Conservation (phyloP, 805 yeast genomes). For the Pichia californica region DNA sequence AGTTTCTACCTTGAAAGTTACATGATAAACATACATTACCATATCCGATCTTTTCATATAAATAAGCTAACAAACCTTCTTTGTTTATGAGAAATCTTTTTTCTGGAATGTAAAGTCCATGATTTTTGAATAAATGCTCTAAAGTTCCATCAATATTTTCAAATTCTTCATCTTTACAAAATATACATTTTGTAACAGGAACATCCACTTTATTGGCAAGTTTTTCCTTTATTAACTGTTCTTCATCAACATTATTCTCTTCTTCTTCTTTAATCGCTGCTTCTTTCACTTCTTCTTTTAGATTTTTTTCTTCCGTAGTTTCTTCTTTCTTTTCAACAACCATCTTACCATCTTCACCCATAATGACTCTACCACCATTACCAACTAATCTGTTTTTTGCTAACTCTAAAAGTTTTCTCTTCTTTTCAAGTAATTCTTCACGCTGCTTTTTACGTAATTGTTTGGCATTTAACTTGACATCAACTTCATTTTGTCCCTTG, state of each 20-base stretch:
- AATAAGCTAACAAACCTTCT: slow-evolving; percentile 64
- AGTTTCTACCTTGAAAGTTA: slow-evolving; percentile 70
- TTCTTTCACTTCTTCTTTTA: slow-evolving; percentile 16
- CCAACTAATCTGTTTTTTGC: slow-evolving; percentile 38
- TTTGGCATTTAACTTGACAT: slow-evolving; percentile 23
- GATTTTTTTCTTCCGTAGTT: slow-evolving; percentile 15
- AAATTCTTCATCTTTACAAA: slow-evolving; percentile 34
- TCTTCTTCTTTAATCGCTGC: slow-evolving; percentile 15
- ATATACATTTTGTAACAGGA: slow-evolving; percentile 44
- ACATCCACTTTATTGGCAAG: slow-evolving; percentile 40
- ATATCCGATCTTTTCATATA: slow-evolving; percentile 74
- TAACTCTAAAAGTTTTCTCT: slow-evolving; percentile 39
- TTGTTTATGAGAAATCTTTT: slow-evolving; percentile 57
- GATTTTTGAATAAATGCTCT: slow-evolving; percentile 69
- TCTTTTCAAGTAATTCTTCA: slow-evolving; percentile 44
- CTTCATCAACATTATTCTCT: slow-evolving; percentile 29
- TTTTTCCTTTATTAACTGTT: slow-evolving; percentile 39
- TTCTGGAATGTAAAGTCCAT: slow-evolving; percentile 89
- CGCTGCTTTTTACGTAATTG: slow-evolving; percentile 44
- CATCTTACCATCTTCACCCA: slow-evolving; percentile 24
- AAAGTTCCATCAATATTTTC: slow-evolving; percentile 38
- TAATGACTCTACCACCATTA: slow-evolving; percentile 21
- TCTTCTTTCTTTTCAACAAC: slow-evolving; percentile 12
- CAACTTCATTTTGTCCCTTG: slow-evolving; percentile 14
- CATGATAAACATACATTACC: slow-evolving; percentile 85